Percentiles rank a stretch among this genome's conserved stretches.
These are phyloP conservation scores for Misopates orontium DNA, from an alignment of 257 asterid genomes.

Conservation along the genomic window DNA sequence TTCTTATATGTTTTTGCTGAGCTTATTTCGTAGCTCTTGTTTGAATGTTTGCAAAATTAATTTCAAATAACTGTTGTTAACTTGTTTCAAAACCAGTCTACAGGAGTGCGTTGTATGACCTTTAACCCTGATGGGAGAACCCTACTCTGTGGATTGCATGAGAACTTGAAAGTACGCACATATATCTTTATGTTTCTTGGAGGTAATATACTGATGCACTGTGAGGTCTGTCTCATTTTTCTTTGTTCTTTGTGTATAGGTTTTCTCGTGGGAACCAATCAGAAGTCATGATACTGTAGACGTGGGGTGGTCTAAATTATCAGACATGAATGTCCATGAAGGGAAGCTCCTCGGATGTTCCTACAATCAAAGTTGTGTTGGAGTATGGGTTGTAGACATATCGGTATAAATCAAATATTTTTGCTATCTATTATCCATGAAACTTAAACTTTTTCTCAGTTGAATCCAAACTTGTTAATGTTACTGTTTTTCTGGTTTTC, in stretches of 20 bases:
- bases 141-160: slow-evolving; percentile 96
- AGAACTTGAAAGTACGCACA: slow-evolving; percentile 76
- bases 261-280: slow-evolving; percentile 98
- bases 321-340: slow-evolving; percentile 97
- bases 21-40: slow-evolving; percentile 14
- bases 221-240: slow-evolving; percentile 19
- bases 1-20: neutral
- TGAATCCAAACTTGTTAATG: slow-evolving; percentile 25
- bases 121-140: slow-evolving; percentile 98
- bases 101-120: slow-evolving; percentile 96
- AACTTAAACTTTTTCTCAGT: slow-evolving; percentile 29
- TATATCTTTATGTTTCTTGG: slow-evolving; percentile 21
- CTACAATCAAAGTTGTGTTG: slow-evolving; percentile 97
- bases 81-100: slow-evolving; percentile 56
- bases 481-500: slow-evolving; percentile 33
- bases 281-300: slow-evolving; percentile 87
- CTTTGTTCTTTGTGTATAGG: slow-evolving; percentile 39
- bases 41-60: slow-evolving; percentile 11
- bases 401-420: slow-evolving; percentile 50
- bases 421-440: slow-evolving; percentile 19
- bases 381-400: slow-evolving; percentile 99
- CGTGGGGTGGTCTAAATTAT: slow-evolving; percentile 97
- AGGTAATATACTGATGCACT: slow-evolving; percentile 16
- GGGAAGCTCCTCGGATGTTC: slow-evolving; percentile 99
- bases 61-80: slow-evolving; percentile 31